phyloP scores from a whole-genome alignment of 2,329 filamentous ascomycete genomes.

The Aspergillus sp. region DNA sequence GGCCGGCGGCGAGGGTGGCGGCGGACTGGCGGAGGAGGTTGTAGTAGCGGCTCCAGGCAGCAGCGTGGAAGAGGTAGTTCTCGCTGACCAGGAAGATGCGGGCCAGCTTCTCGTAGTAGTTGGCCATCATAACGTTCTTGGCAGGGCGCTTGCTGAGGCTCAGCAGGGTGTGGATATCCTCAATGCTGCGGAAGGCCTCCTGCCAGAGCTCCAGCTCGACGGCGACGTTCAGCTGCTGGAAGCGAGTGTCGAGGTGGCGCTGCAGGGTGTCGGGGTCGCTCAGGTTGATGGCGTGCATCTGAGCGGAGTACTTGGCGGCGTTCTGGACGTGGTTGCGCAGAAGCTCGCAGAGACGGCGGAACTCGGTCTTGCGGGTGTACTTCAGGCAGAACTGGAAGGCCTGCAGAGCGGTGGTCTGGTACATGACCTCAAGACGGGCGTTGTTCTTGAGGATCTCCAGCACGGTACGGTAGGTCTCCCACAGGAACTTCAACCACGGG shows the following conservation, averaged over 20 bases:
- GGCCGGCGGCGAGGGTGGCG: slow-evolving; percentile 75
- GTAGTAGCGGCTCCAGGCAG: slow-evolving; percentile 96
- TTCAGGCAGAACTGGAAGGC: slow-evolving; percentile 99
- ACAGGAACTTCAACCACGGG: slow-evolving; percentile 98
- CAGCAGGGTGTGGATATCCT: slow-evolving; percentile 96
- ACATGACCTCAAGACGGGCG: slow-evolving; percentile 93
- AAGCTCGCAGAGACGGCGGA: slow-evolving; percentile 95
- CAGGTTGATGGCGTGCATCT: slow-evolving; percentile 99
- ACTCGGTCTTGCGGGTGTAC: slow-evolving; percentile 98
- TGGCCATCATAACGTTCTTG: slow-evolving; percentile 99
- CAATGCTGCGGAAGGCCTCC: slow-evolving; percentile 97
- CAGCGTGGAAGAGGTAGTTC: slow-evolving; percentile 99
- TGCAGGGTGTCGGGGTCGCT: slow-evolving; percentile 97
- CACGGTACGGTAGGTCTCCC: slow-evolving; percentile 98
- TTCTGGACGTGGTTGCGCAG: slow-evolving; percentile 98
- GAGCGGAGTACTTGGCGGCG: slow-evolving; percentile 96
- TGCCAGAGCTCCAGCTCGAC: slow-evolving; percentile 98
- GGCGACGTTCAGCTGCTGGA: slow-evolving; percentile 96
- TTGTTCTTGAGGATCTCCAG: slow-evolving; percentile 99
- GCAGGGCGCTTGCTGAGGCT: slow-evolving; percentile 96
- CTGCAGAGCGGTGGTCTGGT: slow-evolving; percentile 96
- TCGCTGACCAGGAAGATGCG: slow-evolving; percentile 98
- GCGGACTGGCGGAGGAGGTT: slow-evolving; percentile 91
- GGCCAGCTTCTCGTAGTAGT: slow-evolving; percentile 99
- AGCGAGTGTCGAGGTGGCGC: slow-evolving; percentile 94